These are phyloP conservation scores for Pythium pyrilobum DNA, from an alignment of 352 stramenopile species.

Conservation along the genomic window DNA sequence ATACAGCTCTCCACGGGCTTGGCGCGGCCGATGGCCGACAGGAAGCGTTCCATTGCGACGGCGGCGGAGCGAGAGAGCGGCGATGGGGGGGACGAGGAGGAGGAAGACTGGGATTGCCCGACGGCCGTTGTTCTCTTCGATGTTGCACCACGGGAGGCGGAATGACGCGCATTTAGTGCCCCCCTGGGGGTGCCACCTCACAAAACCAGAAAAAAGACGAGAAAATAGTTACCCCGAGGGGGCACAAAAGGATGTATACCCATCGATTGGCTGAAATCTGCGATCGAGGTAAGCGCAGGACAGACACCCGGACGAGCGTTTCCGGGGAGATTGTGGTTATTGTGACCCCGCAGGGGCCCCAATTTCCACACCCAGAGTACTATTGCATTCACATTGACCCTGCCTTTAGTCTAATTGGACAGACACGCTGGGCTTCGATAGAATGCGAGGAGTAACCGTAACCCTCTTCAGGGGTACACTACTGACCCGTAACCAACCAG, in stretches of 20 bases:
- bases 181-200: too few species aligned
- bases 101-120: neutral
- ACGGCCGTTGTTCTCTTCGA: constrained; percentile 10
- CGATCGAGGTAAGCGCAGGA: constrained; percentile 58
- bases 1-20: constrained; percentile 65
- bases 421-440: constrained; percentile 88
- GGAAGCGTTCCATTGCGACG: constrained; percentile 37
- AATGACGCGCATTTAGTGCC: too few species aligned
- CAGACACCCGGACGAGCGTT: constrained; percentile 79
- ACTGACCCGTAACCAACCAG: neutral
- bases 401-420: constrained; percentile 88
- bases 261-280: constrained; percentile 86
- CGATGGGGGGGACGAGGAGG: neutral
- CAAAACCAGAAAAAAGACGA: neutral
- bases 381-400: constrained; percentile 88
- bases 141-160: constrained; percentile 8
- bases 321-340: constrained; percentile 2
- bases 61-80: neutral
- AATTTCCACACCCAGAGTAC: constrained; percentile 17
- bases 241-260: constrained; percentile 31
- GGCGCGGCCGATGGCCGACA: constrained; percentile 49
- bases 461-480: too few species aligned
- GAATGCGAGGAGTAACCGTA: constrained; percentile 65
- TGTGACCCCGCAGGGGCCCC: constrained; percentile 22
- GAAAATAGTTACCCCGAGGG: neutral